A percentile compares a stretch with the other conserved stretches of the same genome.
Evolutionary conservation across 768 basidiomycete genomes (phyloP).

Genomic region (Cubamyces lactineus): DNA sequence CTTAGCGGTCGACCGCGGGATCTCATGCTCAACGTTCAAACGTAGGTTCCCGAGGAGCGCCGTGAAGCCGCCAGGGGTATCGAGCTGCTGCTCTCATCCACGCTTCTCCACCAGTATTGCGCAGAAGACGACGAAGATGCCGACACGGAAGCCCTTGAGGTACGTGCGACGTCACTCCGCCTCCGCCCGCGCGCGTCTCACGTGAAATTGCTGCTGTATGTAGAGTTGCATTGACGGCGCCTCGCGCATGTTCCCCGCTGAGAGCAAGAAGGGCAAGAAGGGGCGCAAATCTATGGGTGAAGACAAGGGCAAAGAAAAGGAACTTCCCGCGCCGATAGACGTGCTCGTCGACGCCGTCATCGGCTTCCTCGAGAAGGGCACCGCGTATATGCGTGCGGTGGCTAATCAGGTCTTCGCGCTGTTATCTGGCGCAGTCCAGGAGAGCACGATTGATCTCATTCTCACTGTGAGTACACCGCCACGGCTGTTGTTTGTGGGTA

Average conservation of each 20-base stretch:
- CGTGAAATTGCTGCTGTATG: conserved; percentile 7
- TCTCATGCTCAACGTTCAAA: background rate
- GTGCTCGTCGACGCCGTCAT: conserved; percentile 89
- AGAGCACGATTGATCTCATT: conserved; percentile 78
- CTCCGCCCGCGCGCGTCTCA: background rate
- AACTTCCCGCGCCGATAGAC: conserved; percentile 70
- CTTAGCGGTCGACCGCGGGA: background rate
- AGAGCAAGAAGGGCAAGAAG: conserved; percentile 42
- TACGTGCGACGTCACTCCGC: conserved; percentile 31
- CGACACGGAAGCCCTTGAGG: conserved; percentile 65
- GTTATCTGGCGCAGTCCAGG: conserved; percentile 65
- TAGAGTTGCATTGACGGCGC: conserved; percentile 67
- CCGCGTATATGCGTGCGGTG: conserved; percentile 76
- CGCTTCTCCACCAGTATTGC: conserved; percentile 74
- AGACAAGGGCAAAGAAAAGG: conserved; percentile 36
- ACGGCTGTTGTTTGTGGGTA: background rate
- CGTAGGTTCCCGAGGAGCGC: conserved; percentile 43
- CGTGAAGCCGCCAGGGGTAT: conserved; percentile 67
- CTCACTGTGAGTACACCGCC: conserved; percentile 60
- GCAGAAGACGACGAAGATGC: conserved; percentile 54
- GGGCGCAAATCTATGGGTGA: conserved; percentile 40
- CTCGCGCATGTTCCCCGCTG: conserved; percentile 51
- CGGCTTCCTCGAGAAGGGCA: conserved; percentile 83
- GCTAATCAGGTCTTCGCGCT: conserved; percentile 81
- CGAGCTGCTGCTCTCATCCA: conserved; percentile 70